phyloP scores from a whole-genome alignment of 2,329 filamentous ascomycete species.

The Simplicillium aogashimaense region DNA sequence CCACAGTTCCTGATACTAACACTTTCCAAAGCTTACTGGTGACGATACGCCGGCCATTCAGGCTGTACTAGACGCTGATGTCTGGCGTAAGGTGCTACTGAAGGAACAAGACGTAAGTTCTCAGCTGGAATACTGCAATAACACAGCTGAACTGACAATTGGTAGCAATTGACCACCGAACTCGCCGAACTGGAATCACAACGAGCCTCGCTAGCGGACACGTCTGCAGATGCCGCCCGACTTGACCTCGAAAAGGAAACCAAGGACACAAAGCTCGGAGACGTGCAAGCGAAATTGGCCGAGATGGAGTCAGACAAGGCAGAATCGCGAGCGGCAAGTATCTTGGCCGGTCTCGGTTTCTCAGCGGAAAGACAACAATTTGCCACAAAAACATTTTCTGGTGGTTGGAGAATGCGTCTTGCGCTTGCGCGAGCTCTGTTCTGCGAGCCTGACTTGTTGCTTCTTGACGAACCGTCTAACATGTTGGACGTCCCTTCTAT shows the following conservation, averaged over 20 bases:
- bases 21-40: constrained; percentile 55
- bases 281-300: constrained; percentile 82
- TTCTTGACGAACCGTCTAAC: constrained; percentile 98
- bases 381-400: constrained; percentile 95
- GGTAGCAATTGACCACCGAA: constrained; percentile 65
- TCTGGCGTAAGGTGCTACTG: constrained; percentile 94
- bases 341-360: constrained; percentile 93
- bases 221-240: constrained; percentile 75
- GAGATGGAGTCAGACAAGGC: constrained; percentile 99
- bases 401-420: constrained; percentile 98
- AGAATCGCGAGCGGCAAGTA: constrained; percentile 88
- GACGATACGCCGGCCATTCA: constrained; percentile 93
- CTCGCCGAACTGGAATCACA: constrained; percentile 70
- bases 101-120: constrained; percentile 74
- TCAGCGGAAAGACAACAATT: constrained; percentile 85
- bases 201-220: constrained; percentile 75
- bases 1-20: constrained; percentile 6
- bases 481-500: constrained; percentile 99
- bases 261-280: constrained; percentile 80
- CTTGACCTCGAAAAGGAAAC: constrained; percentile 84
- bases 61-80: constrained; percentile 92
- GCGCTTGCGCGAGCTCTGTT: constrained; percentile 91
- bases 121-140: no score
- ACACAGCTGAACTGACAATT: background rate
- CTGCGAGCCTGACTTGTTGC: constrained; percentile 89